Evolutionary conservation across 108 stramenopile genomes (phyloP).

Genomic region (Aurantiochytrium sp.): DNA sequence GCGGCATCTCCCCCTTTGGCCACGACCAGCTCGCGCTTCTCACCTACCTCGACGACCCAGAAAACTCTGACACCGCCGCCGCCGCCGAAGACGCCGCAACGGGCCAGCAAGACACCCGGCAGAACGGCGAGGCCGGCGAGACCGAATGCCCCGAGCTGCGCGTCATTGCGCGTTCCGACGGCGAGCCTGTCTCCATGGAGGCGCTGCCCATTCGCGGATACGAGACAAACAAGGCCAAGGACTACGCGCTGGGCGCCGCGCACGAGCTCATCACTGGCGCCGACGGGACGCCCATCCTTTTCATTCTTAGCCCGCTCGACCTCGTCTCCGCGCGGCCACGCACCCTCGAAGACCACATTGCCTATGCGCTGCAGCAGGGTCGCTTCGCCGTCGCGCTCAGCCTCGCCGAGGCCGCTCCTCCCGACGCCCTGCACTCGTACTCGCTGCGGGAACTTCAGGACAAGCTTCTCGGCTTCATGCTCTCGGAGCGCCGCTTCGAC

Average conservation of each 20-base stretch:
- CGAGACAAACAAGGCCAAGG: not conserved
- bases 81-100: no score
- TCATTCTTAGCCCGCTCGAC: not conserved
- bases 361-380: not conserved
- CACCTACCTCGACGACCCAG: not conserved
- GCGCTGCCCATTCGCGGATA: not conserved
- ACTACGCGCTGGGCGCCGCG: not conserved
- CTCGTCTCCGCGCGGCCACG: not conserved
- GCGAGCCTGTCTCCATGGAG: not conserved
- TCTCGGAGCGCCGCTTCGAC: not conserved
- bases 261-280: not conserved
- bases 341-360: not conserved
- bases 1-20: constrained; percentile 5
- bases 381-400: not conserved
- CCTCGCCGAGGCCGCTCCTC: not conserved
- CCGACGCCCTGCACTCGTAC: not conserved
- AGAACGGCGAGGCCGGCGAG: not conserved
- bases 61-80: no score
- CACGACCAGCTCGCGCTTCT: constrained; percentile 11
- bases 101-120: no score
- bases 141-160: constrained; percentile 2
- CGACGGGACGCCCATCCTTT: not conserved
- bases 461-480: not conserved
- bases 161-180: not conserved
- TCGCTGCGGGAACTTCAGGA: not conserved